Base-by-base conservation (phyloP, 2,329 filamentous ascomycete genomes). In the Sporothrix globosa region DNA sequence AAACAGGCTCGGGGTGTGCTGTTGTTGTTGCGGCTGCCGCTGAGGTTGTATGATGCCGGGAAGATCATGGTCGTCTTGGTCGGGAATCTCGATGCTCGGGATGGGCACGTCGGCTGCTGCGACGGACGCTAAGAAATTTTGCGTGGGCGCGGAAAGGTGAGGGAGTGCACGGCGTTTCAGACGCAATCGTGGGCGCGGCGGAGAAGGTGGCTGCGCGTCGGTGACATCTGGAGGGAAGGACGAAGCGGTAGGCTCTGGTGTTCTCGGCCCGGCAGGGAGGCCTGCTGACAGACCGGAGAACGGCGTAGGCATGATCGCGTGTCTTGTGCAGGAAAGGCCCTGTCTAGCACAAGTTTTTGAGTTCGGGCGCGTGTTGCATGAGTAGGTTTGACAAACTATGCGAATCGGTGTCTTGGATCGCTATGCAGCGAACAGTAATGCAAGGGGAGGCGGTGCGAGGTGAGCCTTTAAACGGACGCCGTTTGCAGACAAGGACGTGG, bases 41-140 rank as follows among this genome's bases (percentile, higher is more conserved):
- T 65, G 67, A 27, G 46, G 19, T 3, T 48, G 50, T 7, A 69
- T 21, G 21, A 34, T 46, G 27, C 48, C 67, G 13, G 56, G 27
- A 27, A 63, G 21, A 39, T 60, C 41, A 56, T 48, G 19, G 77
- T 68, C 74, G 67, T 52, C 79, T 74, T 30, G 80, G 78, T 83
- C 81, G 67, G 86, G 83, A 72, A 86, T 82, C 77, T 90, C 88
- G 70, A 90, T 89, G 77, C 87, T 90, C 17, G 87, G 88, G 67
- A 90, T 85, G 30, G 88, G 87, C 4, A 89, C 81, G 76, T 90
- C 88, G 72, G 87, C 88, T 21, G 87, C 87, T 58, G 87, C 88
- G 70, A 90, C 88, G 4, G 87, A 90, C 2, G 87, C 88, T n/a
- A 90, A 83, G 75, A 90, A 90, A 67, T 90, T 87, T 75, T 88